Evolutionary conservation across 1,139 yeast genomes (phyloP).

Genomic region (Blastobotrys capitulatus): DNA sequence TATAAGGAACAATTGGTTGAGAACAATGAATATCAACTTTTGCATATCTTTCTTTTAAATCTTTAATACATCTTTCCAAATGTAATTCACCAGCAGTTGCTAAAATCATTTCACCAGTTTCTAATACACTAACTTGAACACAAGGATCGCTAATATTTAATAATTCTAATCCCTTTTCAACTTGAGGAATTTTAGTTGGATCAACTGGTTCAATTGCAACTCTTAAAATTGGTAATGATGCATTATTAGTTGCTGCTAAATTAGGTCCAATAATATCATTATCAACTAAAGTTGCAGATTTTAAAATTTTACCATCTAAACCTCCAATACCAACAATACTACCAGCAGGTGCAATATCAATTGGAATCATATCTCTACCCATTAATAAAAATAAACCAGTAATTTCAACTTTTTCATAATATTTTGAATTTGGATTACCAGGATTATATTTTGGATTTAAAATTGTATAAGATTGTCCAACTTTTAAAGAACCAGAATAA

Average conservation of each 20-base stretch:
- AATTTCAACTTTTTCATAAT: slow-evolving; percentile 42
- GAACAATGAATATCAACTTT: slow-evolving; percentile 82
- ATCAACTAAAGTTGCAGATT: slow-evolving; percentile 74
- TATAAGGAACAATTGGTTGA: slow-evolving; percentile 90
- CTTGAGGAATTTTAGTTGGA: slow-evolving; percentile 68
- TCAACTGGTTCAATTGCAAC: slow-evolving; percentile 93
- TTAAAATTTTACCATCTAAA: slow-evolving; percentile 70
- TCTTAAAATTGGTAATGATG: slow-evolving; percentile 81
- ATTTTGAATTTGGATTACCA: slow-evolving; percentile 44
- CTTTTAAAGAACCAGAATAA: slow-evolving; percentile 72
- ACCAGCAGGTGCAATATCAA: slow-evolving; percentile 87
- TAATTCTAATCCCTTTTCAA: slow-evolving; percentile 73
- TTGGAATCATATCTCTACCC: slow-evolving; percentile 84
- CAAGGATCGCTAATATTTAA: slow-evolving; percentile 91
- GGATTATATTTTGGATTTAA: slow-evolving; percentile 89
- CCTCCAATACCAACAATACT: slow-evolving; percentile 95
- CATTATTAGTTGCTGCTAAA: slow-evolving; percentile 58
- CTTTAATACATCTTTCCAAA: slow-evolving; percentile 84
- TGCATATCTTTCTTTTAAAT: slow-evolving; percentile 85
- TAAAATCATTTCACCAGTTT: slow-evolving; percentile 84
- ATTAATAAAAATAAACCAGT: slow-evolving; percentile 73
- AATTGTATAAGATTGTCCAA: slow-evolving; percentile 70
- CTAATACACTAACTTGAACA: slow-evolving; percentile 78
- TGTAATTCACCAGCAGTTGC: slow-evolving; percentile 97
- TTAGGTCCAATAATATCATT: slow-evolving; percentile 45